These are phyloP conservation scores for Emydomyces testavorans DNA, from an alignment of 2,329 filamentous ascomycete species.

Conservation along the genomic window DNA sequence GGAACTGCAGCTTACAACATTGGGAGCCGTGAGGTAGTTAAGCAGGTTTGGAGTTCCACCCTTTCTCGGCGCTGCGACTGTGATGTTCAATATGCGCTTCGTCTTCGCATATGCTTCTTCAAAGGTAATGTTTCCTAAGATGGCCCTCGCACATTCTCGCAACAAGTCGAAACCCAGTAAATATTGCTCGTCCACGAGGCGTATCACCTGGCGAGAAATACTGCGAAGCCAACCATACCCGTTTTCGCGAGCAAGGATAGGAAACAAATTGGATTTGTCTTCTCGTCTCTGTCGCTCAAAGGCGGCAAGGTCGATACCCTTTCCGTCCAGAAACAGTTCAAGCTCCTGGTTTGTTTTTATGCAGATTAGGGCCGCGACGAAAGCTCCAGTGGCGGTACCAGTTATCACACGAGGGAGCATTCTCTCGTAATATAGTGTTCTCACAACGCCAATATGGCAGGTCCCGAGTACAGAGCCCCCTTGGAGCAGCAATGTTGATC, in stretches of 20 bases:
- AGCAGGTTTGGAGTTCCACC: conserved; percentile 71
- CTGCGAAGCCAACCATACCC: conserved; percentile 43
- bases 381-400: conserved; percentile 76
- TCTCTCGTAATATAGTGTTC: conserved; percentile 68
- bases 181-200: conserved; percentile 66
- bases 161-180: conserved; percentile 72
- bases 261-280: neutral
- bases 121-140: conserved; percentile 82
- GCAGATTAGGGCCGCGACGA: conserved; percentile 79
- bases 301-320: conserved; percentile 69
- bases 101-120: conserved; percentile 82
- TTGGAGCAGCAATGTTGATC: conserved; percentile 74
- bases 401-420: conserved; percentile 82
- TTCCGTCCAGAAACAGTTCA: conserved; percentile 61
- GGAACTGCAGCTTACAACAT: conserved; percentile 55
- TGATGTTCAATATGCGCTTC: conserved; percentile 83
- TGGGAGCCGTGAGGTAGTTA: conserved; percentile 86
- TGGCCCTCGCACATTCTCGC: conserved; percentile 71
- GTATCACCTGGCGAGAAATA: conserved; percentile 51
- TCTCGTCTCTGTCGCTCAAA: conserved; percentile 43
- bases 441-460: conserved; percentile 82
- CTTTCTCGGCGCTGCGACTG: conserved; percentile 62
- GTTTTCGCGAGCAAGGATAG: conserved; percentile 10
- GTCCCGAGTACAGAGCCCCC: conserved; percentile 85
- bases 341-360: conserved; percentile 81